Base-by-base conservation (phyloP, 2,329 filamentous ascomycete genomes). In the Thermochaetoides dissita region DNA sequence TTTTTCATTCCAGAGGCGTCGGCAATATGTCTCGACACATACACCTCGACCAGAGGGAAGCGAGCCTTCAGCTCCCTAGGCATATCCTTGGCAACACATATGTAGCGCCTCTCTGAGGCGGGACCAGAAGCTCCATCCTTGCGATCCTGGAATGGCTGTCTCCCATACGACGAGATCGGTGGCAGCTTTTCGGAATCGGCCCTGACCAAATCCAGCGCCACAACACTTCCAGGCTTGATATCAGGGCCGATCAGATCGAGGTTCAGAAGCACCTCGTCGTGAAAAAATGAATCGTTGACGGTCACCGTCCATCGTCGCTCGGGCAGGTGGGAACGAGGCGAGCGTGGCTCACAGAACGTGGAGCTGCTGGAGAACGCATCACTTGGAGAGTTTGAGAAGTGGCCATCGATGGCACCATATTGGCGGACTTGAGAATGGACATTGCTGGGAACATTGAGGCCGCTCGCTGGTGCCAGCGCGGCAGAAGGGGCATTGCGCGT, bases 1-100 rank as follows among this genome's bases (percentile, higher is more conserved):
- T 83, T 84, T 52, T 80, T 84, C 63, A 93, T 79, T 31, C 81
- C 81, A 61, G 93, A 93, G 2, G 76, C 77, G 57, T 82, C 81
- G 12, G 84, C 85, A 41, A 93, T 79, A 46, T 79, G 78, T 53
- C 79, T 84, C 7, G 81, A 75, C 44, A 94, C 74, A 30, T 83
- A 85, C 3, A 88, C 68, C 54, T 88, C 79, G 43, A 84, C 64
- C 31, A 68, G 72, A 5, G 78, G 72, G 47, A 81, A 71, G 24
- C 77, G 72, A 10, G 64, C 56, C 59, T 77, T 83, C 55, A 80
- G 66, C 44, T 86, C 81, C 51, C 72, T 76, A 7, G 78, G 65
- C 63, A 84, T 76, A 41, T 81, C 79, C 60, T 81, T 83, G 46
- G 75, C 80, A 39, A 83, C 67, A 55, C 85, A 87, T 42, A 85